Conservation (phyloP, 2,329 filamentous ascomycete genomes). For the Esteya vermicola region DNA sequence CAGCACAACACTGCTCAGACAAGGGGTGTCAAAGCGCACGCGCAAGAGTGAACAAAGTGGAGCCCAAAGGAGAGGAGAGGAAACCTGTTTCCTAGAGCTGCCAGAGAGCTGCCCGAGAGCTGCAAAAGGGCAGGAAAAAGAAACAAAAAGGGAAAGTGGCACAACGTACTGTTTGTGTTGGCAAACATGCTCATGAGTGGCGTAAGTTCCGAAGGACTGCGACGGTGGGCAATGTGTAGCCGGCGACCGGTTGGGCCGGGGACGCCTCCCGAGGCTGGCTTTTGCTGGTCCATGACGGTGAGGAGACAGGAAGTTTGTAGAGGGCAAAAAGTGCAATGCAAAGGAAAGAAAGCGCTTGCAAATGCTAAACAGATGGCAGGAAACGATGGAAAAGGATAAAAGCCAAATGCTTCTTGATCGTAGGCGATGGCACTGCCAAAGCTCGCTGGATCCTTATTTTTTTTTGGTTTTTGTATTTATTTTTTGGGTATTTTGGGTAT, state of each 20-base stretch:
- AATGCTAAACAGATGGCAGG: neutral
- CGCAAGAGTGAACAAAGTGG: neutral
- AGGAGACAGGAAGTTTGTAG: too few relatives aligned
- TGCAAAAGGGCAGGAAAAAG: neutral
- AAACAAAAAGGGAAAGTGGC: neutral
- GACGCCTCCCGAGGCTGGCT: slow-evolving; percentile 39
- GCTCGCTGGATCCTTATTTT: neutral
- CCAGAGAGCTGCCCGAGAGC: too few relatives aligned
- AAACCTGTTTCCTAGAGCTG: too few relatives aligned
- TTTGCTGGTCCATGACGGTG: slow-evolving; percentile 49
- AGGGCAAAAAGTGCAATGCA: neutral
- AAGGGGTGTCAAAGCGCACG: slow-evolving; percentile 7
- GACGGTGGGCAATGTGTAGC: slow-evolving; percentile 91
- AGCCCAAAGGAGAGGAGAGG: neutral
- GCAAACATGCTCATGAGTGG: slow-evolving; percentile 89
- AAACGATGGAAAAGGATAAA: neutral
- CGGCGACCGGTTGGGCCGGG: slow-evolving; percentile 71
- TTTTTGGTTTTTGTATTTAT: neutral
- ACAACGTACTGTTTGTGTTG: slow-evolving; percentile 47
- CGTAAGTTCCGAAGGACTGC: slow-evolving; percentile 93
- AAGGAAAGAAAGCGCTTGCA: neutral
- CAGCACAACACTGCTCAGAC: slow-evolving; percentile 6
- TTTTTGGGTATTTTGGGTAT: neutral
- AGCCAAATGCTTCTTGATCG: neutral
- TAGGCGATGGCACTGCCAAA: too few relatives aligned